These are phyloP conservation scores for Pichia sp. DNA, from an alignment of 1,139 yeast genomes.

Conservation along the genomic window DNA sequence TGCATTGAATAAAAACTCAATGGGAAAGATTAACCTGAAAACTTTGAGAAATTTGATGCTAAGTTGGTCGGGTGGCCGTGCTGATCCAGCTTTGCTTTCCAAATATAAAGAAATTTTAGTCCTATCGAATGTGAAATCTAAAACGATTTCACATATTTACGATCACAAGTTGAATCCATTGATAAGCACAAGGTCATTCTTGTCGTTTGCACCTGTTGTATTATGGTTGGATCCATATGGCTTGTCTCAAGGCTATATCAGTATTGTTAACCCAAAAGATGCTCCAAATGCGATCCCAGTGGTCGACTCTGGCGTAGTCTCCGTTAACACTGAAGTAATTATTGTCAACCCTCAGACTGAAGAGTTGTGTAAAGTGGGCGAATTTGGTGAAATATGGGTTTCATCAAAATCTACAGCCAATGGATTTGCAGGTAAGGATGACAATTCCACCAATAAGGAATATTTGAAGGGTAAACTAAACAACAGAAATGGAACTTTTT, in stretches of 20 bases:
- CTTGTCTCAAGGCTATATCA: slow-evolving; percentile 79
- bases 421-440: slow-evolving; percentile 45
- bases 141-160: slow-evolving; percentile 73
- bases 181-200: slow-evolving; percentile 77
- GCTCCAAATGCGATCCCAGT: slow-evolving; percentile 63
- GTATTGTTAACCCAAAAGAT: slow-evolving; percentile 70
- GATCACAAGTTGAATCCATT: slow-evolving; percentile 79
- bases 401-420: slow-evolving; percentile 74
- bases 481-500: slow-evolving; percentile 62
- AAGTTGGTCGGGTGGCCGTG: slow-evolving; percentile 64
- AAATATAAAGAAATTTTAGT: slow-evolving; percentile 54
- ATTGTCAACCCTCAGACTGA: slow-evolving; percentile 93
- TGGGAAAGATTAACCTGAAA: slow-evolving; percentile 61
- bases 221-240: slow-evolving; percentile 85
- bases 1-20: slow-evolving; percentile 43
- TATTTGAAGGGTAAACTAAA: slow-evolving; percentile 28
- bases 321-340: slow-evolving; percentile 89
- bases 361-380: slow-evolving; percentile 79
- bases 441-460: slow-evolving; percentile 16
- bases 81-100: slow-evolving; percentile 40
- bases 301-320: slow-evolving; percentile 95
- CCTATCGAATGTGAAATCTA: slow-evolving; percentile 59
- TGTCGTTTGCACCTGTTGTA: slow-evolving; percentile 86
- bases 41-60: slow-evolving; percentile 79
- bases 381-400: slow-evolving; percentile 97